phyloP scores from a whole-genome alignment of 176 grass and related monocot species.

The Neostapfia colusana region DNA sequence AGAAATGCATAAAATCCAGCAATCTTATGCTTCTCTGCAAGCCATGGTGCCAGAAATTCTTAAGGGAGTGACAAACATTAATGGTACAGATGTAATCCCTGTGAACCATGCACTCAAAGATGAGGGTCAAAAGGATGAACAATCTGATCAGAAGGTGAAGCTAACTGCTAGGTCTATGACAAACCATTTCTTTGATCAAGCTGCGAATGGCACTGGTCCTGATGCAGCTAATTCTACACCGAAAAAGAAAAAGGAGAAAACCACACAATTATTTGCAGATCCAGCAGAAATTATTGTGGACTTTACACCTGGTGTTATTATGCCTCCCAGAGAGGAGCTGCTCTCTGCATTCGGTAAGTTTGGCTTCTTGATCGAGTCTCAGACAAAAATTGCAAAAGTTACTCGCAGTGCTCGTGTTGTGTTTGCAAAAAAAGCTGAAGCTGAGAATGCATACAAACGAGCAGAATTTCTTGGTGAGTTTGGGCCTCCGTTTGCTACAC shows the following conservation, averaged over 20 bases:
- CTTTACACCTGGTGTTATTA: constrained; percentile 32
- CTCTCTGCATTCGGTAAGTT: constrained; percentile 56
- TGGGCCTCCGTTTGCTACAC: constrained; percentile 53
- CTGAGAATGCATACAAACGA: constrained; percentile 48
- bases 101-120: constrained; percentile 18
- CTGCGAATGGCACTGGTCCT: constrained; percentile 12
- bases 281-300: constrained; percentile 57
- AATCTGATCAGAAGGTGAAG: constrained; percentile 27
- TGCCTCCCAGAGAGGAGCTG: constrained; percentile 70
- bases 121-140: constrained; percentile 28
- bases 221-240: constrained; percentile 7
- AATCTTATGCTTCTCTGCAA: constrained; percentile 53
- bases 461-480: constrained; percentile 51
- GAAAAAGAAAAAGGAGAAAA: constrained; percentile 42
- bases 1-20: constrained; percentile 27
- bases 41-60: constrained; percentile 49
- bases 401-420: constrained; percentile 46
- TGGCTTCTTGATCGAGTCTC: constrained; percentile 53
- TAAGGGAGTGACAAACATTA: background rate
- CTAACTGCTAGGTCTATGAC: constrained; percentile 15
- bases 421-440: constrained; percentile 57
- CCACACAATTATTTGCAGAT: constrained; percentile 36
- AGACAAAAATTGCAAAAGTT: constrained; percentile 43
- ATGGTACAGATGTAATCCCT: constrained; percentile 23
- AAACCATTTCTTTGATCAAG: constrained; percentile 26